Percentiles rank a stretch among this genome's conserved stretches.
Evolutionary conservation across 306 rosid species (phyloP).

Genomic region (Cucurbita moschata): DNA sequence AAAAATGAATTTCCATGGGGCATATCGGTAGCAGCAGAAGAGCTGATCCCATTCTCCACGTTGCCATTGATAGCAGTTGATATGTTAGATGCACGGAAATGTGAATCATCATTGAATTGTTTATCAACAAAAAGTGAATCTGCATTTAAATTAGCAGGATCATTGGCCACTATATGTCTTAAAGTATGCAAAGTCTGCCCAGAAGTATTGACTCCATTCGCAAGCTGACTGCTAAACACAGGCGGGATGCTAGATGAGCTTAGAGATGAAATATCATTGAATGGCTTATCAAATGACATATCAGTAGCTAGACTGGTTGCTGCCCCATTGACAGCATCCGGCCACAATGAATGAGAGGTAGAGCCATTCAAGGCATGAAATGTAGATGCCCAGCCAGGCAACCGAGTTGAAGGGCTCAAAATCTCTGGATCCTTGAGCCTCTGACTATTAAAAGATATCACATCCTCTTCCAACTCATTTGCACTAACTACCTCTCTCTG

Average conservation of each 20-base stretch:
- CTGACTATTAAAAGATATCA: slow-evolving; percentile 51
- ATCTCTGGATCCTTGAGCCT: slow-evolving; percentile 81
- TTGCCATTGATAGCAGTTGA: slow-evolving; percentile 29
- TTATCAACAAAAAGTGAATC: slow-evolving; percentile 25
- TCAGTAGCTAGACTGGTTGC: slow-evolving; percentile 22
- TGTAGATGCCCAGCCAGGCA: slow-evolving; percentile 27
- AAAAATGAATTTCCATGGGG: slow-evolving; percentile 23
- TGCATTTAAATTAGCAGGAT: slow-evolving; percentile 19
- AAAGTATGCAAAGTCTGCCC: slow-evolving; percentile 8
- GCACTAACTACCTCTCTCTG: slow-evolving; percentile 15
- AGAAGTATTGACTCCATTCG: slow-evolving; percentile 28
- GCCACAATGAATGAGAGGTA: slow-evolving; percentile 19
- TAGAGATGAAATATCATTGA: slow-evolving; percentile 22
- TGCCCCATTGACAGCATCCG: slow-evolving; percentile 20
- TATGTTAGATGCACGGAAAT: slow-evolving; percentile 23
- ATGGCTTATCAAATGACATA: slow-evolving; percentile 21
- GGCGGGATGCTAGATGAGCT: slow-evolving; percentile 18
- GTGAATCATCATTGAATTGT: slow-evolving; percentile 23
- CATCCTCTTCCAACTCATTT: slow-evolving; percentile 62
- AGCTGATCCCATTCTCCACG: slow-evolving; percentile 29
- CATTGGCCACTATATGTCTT: slow-evolving; percentile 26
- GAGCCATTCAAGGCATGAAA: slow-evolving; percentile 20
- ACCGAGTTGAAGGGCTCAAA: slow-evolving; percentile 31
- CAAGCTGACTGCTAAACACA: slow-evolving; percentile 34
- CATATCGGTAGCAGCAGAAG: slow-evolving; percentile 28